phyloP scores from a whole-genome alignment of 495 filamentous ascomycete species.

The Hypoxylon intermedium region DNA sequence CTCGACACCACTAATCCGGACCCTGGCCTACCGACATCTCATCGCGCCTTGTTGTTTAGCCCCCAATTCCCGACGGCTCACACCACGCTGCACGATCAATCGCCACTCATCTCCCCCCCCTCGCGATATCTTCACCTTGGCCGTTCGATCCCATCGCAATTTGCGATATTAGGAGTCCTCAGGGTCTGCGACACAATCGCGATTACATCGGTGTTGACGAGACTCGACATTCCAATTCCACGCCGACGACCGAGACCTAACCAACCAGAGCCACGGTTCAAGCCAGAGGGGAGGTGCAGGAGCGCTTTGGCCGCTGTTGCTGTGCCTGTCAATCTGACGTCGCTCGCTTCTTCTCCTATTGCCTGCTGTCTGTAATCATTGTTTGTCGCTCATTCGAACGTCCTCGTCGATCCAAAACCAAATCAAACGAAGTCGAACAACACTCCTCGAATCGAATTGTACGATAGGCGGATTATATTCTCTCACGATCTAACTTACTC shows the following conservation, averaged over 20 bases:
- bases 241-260: constrained; percentile 17
- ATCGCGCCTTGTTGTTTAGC: constrained; percentile 25
- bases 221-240: constrained; percentile 36
- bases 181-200: constrained; percentile 28
- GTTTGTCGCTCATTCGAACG: constrained; percentile 34
- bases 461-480: constrained; percentile 11
- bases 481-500: constrained; percentile 10
- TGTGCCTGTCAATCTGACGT: constrained; percentile 29
- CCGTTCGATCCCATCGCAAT: constrained; percentile 15
- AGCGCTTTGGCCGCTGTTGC: constrained; percentile 27
- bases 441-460: constrained; percentile 14
- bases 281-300: constrained; percentile 28
- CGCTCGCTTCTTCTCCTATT: constrained; percentile 39
- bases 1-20: constrained; percentile 10
- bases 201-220: constrained; percentile 24
- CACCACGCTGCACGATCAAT: constrained; percentile 5
- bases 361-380: constrained; percentile 11
- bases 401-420: constrained; percentile 3
- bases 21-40: constrained; percentile 17
- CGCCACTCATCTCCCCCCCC: constrained; percentile 7
- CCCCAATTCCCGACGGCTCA: constrained; percentile 6
- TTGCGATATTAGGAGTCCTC: constrained; percentile 10
- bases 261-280: constrained; percentile 12
- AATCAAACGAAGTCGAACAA: neutral
- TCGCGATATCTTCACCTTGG: constrained; percentile 15